Evolutionary conservation across 805 yeast genomes (phyloP).

Genomic region (Komagataella ulmi): DNA sequence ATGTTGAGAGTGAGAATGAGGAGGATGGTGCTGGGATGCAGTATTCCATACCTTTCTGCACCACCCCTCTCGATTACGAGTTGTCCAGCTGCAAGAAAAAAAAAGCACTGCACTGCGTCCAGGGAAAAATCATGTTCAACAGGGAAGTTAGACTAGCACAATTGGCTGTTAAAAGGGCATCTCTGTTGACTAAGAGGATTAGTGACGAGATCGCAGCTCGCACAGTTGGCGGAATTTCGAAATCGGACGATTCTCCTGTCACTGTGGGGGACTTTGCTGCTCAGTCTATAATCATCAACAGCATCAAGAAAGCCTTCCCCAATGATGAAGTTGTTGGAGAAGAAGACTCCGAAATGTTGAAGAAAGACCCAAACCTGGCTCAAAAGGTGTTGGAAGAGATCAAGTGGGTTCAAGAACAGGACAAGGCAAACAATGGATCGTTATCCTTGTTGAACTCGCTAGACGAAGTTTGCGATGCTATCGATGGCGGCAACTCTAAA

Average conservation of each 20-base stretch:
- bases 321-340: constrained; percentile 85
- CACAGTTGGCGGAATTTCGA: constrained; percentile 44
- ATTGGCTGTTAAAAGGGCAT: constrained; percentile 82
- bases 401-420: constrained; percentile 33
- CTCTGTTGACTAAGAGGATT: constrained; percentile 53
- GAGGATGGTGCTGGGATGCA: not conserved
- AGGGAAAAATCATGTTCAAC: constrained; percentile 10
- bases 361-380: constrained; percentile 33
- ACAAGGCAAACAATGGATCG: constrained; percentile 15
- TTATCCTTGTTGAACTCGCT: constrained; percentile 29
- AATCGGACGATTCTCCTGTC: constrained; percentile 87
- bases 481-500: constrained; percentile 66
- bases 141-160: constrained; percentile 73
- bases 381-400: constrained; percentile 48
- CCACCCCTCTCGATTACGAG: not conserved
- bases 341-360: constrained; percentile 68
- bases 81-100: too few species aligned
- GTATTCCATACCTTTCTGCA: not conserved
- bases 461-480: constrained; percentile 42
- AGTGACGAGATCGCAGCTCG: constrained; percentile 40
- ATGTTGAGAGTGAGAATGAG: not conserved
- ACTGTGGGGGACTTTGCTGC: constrained; percentile 95
- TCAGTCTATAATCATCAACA: constrained; percentile 83
- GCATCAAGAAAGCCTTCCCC: constrained; percentile 71
- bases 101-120: not conserved